Conservation (phyloP, 2,329 filamentous ascomycete genomes). For the Epichloe uncinata region DNA sequence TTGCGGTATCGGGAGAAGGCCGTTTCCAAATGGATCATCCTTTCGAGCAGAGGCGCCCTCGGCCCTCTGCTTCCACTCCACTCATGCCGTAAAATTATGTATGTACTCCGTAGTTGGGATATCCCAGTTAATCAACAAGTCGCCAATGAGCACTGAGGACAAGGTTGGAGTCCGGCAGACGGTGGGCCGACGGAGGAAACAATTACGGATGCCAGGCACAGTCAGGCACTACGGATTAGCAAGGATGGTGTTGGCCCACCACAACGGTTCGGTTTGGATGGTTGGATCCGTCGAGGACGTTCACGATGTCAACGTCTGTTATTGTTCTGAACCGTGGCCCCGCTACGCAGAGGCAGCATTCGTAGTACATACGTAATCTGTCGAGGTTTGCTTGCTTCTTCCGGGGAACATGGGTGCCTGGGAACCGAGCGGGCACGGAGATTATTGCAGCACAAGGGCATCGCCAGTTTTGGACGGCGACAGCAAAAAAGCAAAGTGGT, state of each 20-base stretch:
- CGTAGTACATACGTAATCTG: no score
- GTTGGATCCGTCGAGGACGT: no score
- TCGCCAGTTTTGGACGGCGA: neutral
- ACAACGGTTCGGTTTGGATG: neutral
- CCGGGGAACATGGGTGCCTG: conserved; percentile 2
- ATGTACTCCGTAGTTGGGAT: no score
- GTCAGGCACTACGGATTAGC: neutral
- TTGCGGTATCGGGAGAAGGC: neutral
- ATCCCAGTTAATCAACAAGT: no score
- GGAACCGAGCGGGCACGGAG: neutral
- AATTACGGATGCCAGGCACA: neutral
- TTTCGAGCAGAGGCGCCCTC: neutral
- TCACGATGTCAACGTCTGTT: no score
- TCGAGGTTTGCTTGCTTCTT: neutral
- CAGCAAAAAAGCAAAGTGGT: neutral
- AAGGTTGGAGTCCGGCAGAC: neutral
- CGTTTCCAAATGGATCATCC: neutral
- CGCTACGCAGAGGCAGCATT: no score
- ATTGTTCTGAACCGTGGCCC: no score
- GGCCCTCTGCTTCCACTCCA: neutral
- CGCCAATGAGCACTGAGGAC: neutral
- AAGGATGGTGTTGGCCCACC: neutral
- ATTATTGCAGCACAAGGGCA: no score
- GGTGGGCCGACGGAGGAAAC: neutral
- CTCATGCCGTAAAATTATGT: neutral